Evolutionary conservation across 768 basidiomycete species (phyloP).

Genomic region (Trametes coccinea): DNA sequence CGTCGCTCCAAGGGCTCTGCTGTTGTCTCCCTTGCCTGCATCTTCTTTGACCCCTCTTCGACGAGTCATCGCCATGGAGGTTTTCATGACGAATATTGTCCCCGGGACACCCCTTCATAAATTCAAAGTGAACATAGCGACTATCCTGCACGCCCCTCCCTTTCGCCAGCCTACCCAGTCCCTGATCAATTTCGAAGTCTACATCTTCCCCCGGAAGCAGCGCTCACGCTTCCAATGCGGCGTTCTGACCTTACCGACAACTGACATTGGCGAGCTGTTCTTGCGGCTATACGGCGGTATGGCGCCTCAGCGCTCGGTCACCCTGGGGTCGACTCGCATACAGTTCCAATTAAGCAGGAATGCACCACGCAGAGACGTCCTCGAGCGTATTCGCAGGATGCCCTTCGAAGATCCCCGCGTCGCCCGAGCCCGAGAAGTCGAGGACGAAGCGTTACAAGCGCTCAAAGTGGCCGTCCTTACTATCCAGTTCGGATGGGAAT

Average conservation of each 20-base stretch:
- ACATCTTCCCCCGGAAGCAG: slow-evolving; percentile 42
- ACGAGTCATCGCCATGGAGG: slow-evolving; percentile 31
- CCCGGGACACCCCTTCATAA: slow-evolving; percentile 18
- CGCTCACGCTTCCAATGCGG: slow-evolving; percentile 30
- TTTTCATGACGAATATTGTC: slow-evolving; percentile 34
- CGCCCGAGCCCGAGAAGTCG: slow-evolving; percentile 37
- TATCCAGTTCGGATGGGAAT: slow-evolving; percentile 64
- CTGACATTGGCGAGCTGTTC: slow-evolving; percentile 42
- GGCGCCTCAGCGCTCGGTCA: slow-evolving; percentile 24
- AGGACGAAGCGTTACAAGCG: slow-evolving; percentile 33
- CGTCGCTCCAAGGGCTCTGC: too few relatives aligned
- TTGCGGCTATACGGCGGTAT: slow-evolving; percentile 42
- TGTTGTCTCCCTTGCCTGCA: too few relatives aligned
- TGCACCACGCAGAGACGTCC: slow-evolving; percentile 28
- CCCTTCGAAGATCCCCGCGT: slow-evolving; percentile 46
- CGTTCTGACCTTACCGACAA: slow-evolving; percentile 47
- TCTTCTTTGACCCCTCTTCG: too few relatives aligned
- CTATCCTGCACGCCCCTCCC: slow-evolving; percentile 44
- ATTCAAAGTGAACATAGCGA: slow-evolving; percentile 40
- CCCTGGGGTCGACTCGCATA: slow-evolving; percentile 36
- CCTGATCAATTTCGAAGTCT: slow-evolving; percentile 55
- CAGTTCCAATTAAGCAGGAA: slow-evolving; percentile 25
- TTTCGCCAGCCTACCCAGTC: slow-evolving; percentile 35
- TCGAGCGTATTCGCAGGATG: slow-evolving; percentile 35
- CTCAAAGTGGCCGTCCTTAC: slow-evolving; percentile 34